A percentile compares a stretch with the other conserved stretches of the same genome.
Evolutionary conservation across 2,329 filamentous ascomycete species (phyloP).

Genomic region (Parafenestella ontariensis): DNA sequence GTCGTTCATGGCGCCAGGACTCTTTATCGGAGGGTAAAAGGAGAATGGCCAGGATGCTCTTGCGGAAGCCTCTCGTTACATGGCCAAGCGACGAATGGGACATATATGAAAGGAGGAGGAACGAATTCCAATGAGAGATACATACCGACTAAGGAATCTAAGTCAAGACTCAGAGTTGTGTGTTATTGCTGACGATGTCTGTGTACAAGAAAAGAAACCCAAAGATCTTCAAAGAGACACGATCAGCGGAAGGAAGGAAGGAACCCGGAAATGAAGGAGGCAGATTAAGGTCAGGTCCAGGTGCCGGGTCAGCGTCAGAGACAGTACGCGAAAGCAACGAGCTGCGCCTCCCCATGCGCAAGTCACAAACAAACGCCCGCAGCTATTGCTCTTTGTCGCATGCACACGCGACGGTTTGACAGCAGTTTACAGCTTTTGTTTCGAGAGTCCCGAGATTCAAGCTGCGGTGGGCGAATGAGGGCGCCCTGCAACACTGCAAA

Average conservation of each 20-base stretch:
- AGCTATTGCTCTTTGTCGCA: slow-evolving; percentile 1
- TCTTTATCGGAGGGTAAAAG: not conserved
- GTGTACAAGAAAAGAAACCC: slow-evolving; percentile 6
- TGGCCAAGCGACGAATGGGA: not conserved
- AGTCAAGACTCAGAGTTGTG: slow-evolving; percentile 8
- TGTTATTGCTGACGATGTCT: slow-evolving; percentile 4
- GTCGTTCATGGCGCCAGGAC: not conserved
- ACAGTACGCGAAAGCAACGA: not conserved
- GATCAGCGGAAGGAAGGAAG: slow-evolving; percentile 5
- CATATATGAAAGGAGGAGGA: not conserved
- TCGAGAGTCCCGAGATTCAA: slow-evolving; percentile 15
- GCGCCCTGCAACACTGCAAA: slow-evolving; percentile 22
- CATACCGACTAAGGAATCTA: slow-evolving; percentile 28
- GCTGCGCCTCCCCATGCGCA: slow-evolving; percentile 2
- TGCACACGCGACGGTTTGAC: slow-evolving; percentile 33
- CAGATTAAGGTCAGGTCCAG: not conserved
- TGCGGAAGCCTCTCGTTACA: not conserved
- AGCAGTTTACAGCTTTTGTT: slow-evolving; percentile 19
- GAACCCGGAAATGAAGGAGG: slow-evolving; percentile 1
- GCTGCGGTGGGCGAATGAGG: slow-evolving; percentile 35
- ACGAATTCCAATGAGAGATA: slow-evolving; percentile 13
- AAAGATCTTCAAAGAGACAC: slow-evolving; percentile 4
- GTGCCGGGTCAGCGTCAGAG: not conserved
- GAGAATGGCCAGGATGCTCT: not conserved
- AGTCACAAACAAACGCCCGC: not conserved